Evolutionary conservation across 1,284 basidiomycete genomes (phyloP).

Genomic region (Malassezia yamatoensis): DNA sequence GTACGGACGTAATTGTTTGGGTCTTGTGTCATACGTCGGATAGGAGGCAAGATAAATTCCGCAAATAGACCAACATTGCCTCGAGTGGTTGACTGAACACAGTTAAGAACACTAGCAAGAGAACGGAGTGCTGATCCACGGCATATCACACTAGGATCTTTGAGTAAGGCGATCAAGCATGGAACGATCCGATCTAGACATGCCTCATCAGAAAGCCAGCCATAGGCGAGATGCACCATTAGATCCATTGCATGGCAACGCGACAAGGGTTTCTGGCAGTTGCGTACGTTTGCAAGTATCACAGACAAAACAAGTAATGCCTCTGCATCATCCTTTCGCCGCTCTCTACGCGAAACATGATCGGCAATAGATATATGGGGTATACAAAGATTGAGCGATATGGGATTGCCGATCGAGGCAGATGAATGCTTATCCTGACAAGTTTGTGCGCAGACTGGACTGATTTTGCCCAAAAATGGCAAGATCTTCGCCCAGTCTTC

Average conservation of each 20-base stretch:
- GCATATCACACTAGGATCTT: constrained; percentile 72
- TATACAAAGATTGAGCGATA: not conserved
- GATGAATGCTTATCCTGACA: too few species aligned
- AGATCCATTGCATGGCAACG: constrained; percentile 76
- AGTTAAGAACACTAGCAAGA: constrained; percentile 61
- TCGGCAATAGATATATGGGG: constrained; percentile 1
- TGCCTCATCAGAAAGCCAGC: constrained; percentile 80
- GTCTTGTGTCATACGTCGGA: constrained; percentile 70
- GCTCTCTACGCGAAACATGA: constrained; percentile 10
- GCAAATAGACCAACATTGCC: constrained; percentile 76
- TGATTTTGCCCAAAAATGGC: constrained; percentile 19
- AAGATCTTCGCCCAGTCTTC: constrained; percentile 39
- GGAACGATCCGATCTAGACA: constrained; percentile 89
- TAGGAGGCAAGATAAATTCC: constrained; percentile 88
- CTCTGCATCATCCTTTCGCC: constrained; percentile 57
- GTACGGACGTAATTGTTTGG: constrained; percentile 76
- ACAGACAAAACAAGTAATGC: constrained; percentile 71
- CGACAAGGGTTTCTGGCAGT: constrained; percentile 74
- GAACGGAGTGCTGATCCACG: constrained; percentile 51
- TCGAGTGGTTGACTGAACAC: constrained; percentile 80
- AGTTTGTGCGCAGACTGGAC: not conserved
- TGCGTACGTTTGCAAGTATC: constrained; percentile 79
- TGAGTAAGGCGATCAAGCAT: constrained; percentile 75
- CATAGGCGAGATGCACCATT: constrained; percentile 66
- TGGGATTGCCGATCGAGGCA: not conserved